Conservation (phyloP, 768 basidiomycete species). For the Hortiboletus flavorubellus region DNA sequence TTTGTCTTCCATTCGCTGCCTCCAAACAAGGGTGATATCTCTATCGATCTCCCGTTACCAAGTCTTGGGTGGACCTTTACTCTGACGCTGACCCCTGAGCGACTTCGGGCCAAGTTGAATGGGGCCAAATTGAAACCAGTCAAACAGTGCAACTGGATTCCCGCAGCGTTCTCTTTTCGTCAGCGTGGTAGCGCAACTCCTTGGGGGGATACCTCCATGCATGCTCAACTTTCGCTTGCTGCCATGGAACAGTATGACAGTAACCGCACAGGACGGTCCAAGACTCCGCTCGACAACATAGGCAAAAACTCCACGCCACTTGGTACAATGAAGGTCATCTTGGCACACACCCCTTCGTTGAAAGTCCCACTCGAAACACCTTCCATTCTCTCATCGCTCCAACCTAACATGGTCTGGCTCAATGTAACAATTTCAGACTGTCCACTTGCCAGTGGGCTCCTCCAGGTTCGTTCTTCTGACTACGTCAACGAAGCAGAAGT, state of each 20-base stretch:
- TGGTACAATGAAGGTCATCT: neutral
- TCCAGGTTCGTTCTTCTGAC: neutral
- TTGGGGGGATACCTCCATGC: slow-evolving; percentile 17
- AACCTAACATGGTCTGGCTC: slow-evolving; percentile 5
- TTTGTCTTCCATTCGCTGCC: neutral
- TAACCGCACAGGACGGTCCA: neutral
- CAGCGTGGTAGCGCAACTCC: neutral
- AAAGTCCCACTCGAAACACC: neutral
- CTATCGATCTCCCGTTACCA: slow-evolving; percentile 11
- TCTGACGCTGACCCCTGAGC: slow-evolving; percentile 5
- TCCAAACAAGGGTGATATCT: neutral
- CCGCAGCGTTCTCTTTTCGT: slow-evolving; percentile 9
- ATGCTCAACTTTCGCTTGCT: slow-evolving; percentile 5
- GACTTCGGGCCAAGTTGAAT: too few species aligned
- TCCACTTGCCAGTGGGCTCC: slow-evolving; percentile 16
- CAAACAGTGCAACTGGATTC: neutral
- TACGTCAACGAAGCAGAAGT: neutral
- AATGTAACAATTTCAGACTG: slow-evolving; percentile 13
- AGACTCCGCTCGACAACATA: too few species aligned
- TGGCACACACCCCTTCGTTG: slow-evolving; percentile 1
- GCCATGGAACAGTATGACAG: neutral
- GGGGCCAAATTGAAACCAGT: neutral
- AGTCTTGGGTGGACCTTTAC: slow-evolving; percentile 16
- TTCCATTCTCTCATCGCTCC: neutral
- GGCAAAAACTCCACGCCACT: neutral